phyloP scores from a whole-genome alignment of 768 basidiomycete genomes.

The Dioszegia aurantiaca region DNA sequence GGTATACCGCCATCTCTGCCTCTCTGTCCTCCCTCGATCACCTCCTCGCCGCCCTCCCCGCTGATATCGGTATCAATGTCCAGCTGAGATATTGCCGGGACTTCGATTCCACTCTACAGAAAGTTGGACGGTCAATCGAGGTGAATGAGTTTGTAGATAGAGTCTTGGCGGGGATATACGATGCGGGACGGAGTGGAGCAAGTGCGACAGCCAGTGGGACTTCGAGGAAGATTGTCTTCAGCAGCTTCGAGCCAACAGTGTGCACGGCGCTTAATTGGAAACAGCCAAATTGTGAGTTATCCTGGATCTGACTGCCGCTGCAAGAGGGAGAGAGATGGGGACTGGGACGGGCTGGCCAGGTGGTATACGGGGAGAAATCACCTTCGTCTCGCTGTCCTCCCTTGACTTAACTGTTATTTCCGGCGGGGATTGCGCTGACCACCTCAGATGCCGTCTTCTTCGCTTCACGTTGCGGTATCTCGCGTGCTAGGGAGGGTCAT shows the following conservation, averaged over 20 bases:
- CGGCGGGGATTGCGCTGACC: not conserved
- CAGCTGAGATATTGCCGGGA: slow-evolving; percentile 75
- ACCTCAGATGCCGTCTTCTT: slow-evolving; percentile 74
- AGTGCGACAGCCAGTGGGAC: slow-evolving; percentile 35
- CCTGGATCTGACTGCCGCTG: too few relatives aligned
- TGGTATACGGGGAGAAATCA: too few relatives aligned
- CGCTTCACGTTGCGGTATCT: slow-evolving; percentile 77
- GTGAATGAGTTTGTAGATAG: slow-evolving; percentile 80
- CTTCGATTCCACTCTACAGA: slow-evolving; percentile 55
- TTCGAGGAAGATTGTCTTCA: slow-evolving; percentile 79
- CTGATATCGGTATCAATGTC: slow-evolving; percentile 68
- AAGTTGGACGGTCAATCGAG: slow-evolving; percentile 61
- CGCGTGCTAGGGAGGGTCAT: slow-evolving; percentile 32
- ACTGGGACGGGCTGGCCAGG: too few relatives aligned
- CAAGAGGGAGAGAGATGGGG: too few relatives aligned
- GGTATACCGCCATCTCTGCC: slow-evolving; percentile 50
- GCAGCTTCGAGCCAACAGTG: slow-evolving; percentile 83
- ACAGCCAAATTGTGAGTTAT: slow-evolving; percentile 82
- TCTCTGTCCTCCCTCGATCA: slow-evolving; percentile 67
- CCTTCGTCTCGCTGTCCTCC: too few relatives aligned
- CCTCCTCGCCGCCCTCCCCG: slow-evolving; percentile 66
- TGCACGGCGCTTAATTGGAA: slow-evolving; percentile 96
- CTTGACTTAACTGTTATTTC: too few relatives aligned
- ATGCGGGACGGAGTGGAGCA: slow-evolving; percentile 58
- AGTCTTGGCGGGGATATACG: slow-evolving; percentile 77